Base-by-base conservation (phyloP, 192 early-diverging fungal species). In the Coemansia sp. region DNA sequence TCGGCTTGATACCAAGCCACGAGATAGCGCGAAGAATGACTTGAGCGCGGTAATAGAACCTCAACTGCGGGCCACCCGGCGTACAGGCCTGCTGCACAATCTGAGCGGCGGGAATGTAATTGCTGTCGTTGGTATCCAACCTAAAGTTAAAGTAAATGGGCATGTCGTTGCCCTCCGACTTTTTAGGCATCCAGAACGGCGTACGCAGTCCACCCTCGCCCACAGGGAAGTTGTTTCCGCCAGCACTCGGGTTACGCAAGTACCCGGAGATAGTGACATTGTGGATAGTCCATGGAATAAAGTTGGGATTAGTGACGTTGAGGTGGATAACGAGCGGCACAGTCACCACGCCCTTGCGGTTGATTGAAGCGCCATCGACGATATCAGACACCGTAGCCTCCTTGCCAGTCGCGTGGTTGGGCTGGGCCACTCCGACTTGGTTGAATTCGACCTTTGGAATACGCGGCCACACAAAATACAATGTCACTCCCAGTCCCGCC, bases 231-330 rank as follows among this genome's bases (percentile, higher is more conserved):
- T 84, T 67, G 47, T 12, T 13, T 46, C 69, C 70, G 72, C 68
- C 72, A 36, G 54, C 22, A 12, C 70, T 74, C 1, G 70, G 54
- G 61, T 74, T 74, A 13, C 62, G 59, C 65, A 87, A 46, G 59
- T 70, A 76, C 44, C 86, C 86, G 18, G 71, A 69, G 8, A 85
- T 79, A 0, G 86, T 87, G 44, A 87, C 79, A 57, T 87, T 87
- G 63, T 79, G 76, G 70, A 87, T 79, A 7, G 82, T 87, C 86
- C 86, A 87, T 0, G 82, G 79, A 51, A 87, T 87, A 55, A 64
- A 85, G 74, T 87, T 87, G 22, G 86, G 86, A 71, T 87, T 87
- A 41, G 77, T 82, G 11, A 85, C 79, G 36, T 77, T 77, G 42
- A 87, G 72, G 44, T 82, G 77, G 67, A 87, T 82, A 8, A 85